Percentiles rank a stretch among this genome's conserved stretches.
phyloP scores from a whole-genome alignment of 345 rosid genomes.

The Populus davidiana region DNA sequence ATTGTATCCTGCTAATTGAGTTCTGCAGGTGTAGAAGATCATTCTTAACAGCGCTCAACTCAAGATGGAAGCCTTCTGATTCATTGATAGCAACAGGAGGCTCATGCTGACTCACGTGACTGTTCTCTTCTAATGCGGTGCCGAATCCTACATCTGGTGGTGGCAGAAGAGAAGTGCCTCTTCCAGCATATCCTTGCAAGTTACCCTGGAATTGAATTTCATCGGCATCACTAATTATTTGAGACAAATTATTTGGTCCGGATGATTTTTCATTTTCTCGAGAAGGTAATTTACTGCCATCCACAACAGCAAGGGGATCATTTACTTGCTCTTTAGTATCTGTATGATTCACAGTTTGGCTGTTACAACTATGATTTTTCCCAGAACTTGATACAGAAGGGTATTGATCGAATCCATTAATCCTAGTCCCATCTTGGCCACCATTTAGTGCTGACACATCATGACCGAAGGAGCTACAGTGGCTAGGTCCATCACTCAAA shows the following conservation, averaged over 20 bases:
- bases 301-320: slow-evolving; percentile 24
- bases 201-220: slow-evolving; percentile 35
- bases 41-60: slow-evolving; percentile 50
- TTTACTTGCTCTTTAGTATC: slow-evolving; percentile 30
- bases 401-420: slow-evolving; percentile 25
- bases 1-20: slow-evolving; percentile 52
- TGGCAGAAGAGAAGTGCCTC: slow-evolving; percentile 20
- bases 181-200: slow-evolving; percentile 30
- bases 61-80: slow-evolving; percentile 47
- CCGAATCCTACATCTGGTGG: slow-evolving; percentile 28
- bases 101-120: slow-evolving; percentile 29
- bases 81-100: slow-evolving; percentile 46
- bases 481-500: slow-evolving; percentile 21
- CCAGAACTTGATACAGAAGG: slow-evolving; percentile 29
- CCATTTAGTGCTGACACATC: slow-evolving; percentile 32
- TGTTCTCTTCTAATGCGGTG: slow-evolving; percentile 27
- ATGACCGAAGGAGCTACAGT: slow-evolving; percentile 23
- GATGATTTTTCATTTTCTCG: slow-evolving; percentile 33
- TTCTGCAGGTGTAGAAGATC: slow-evolving; percentile 57
- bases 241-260: slow-evolving; percentile 32
- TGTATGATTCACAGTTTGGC: slow-evolving; percentile 15
- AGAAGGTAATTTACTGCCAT: slow-evolving; percentile 33
- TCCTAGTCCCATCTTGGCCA: slow-evolving; percentile 25
- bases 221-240: slow-evolving; percentile 29
- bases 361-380: slow-evolving; percentile 17